phyloP scores from a whole-genome alignment of 345 rosid species.

The Lagerstroemia speciosa region DNA sequence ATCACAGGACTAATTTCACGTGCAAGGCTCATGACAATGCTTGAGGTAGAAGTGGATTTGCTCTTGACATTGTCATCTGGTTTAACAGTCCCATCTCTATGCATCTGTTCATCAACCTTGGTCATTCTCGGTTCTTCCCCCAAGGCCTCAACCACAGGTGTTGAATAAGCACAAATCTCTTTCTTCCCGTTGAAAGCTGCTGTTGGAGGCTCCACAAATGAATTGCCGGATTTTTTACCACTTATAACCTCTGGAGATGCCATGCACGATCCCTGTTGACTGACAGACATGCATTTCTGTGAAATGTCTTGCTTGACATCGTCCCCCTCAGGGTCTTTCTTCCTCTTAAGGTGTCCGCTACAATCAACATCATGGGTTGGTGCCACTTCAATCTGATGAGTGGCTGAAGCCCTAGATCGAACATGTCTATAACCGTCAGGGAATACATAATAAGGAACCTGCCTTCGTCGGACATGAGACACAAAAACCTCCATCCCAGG shows the following conservation, averaged over 20 bases:
- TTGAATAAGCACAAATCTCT: background rate
- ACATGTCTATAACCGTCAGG: slow-evolving; percentile 35
- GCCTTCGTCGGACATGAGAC: slow-evolving; percentile 55
- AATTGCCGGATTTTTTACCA: slow-evolving; percentile 7
- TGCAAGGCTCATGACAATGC: slow-evolving; percentile 14
- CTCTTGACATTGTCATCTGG: slow-evolving; percentile 5
- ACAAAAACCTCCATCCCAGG: slow-evolving; percentile 63
- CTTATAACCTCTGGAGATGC: slow-evolving; percentile 26
- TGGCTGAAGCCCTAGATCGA: slow-evolving; percentile 21
- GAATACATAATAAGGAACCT: slow-evolving; percentile 47
- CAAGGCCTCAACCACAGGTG: background rate
- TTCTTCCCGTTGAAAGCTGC: background rate
- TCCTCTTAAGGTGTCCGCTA: slow-evolving; percentile 34
- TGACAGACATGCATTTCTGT: slow-evolving; percentile 22
- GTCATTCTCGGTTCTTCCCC: background rate
- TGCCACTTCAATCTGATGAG: slow-evolving; percentile 19
- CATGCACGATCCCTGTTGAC: slow-evolving; percentile 20
- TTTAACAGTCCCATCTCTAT: slow-evolving; percentile 2
- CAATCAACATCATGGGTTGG: slow-evolving; percentile 22
- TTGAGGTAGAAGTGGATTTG: slow-evolving; percentile 23
- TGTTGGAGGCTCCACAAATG: background rate
- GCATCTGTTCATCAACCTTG: slow-evolving; percentile 4
- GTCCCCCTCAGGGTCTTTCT: slow-evolving; percentile 19
- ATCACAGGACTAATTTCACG: slow-evolving; percentile 28
- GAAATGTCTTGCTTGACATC: slow-evolving; percentile 15